Evolutionary conservation across 2,329 filamentous ascomycete genomes (phyloP), one percentile per base, ranked within the genome.

Genomic region (Tolypocladium ophioglossoides): DNA sequence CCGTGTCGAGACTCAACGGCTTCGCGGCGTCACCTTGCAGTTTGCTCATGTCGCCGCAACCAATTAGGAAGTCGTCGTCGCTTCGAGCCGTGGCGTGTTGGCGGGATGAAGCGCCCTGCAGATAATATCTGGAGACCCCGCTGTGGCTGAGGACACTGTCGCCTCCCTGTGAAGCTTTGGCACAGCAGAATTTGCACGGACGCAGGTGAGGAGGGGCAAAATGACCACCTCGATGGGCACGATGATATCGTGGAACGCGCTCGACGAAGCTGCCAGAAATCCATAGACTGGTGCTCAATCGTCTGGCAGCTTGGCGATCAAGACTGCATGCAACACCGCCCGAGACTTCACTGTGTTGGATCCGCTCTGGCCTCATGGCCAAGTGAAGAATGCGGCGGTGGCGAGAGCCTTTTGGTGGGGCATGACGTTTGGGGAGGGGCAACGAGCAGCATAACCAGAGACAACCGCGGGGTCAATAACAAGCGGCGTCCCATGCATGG

Each of bases 381-480:
- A 34, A 24, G 51, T 8, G 20, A 47, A 38, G 39, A 46, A 54
- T 41, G 35, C 46, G 50, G 57, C 52, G 61, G 63, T 66, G 64
- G 64, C 64, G 61, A 66, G 52, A 40, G 57, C 46, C 56, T 54
- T 55, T 54, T 53, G 58, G 65, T 64, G 64, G 65, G 61, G 63
- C 58, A 66, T 68, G 66, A 66, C 64, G 64, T 66, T 64, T 58
- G 56, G 58, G 54, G 63, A 64, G 63, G 63, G 62, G 63, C 56
- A 64, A 44, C 51, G 50, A 41, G 32, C 47, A 20, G 37, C 34
- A 11, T 18, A 34, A 8, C 27, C 18, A 48, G 18, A 34, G 44
- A 34, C 44, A 20, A 27, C 27, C 44, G 44, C 44, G 44, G 44
- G 44, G 44, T 48, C 44, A 14, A 46, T 18, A 34, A 48, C 44